Evolutionary conservation across 2,329 filamentous ascomycete genomes (phyloP), one percentile per base, ranked within the genome.

Genomic region (Aureobasidium uvarum): DNA sequence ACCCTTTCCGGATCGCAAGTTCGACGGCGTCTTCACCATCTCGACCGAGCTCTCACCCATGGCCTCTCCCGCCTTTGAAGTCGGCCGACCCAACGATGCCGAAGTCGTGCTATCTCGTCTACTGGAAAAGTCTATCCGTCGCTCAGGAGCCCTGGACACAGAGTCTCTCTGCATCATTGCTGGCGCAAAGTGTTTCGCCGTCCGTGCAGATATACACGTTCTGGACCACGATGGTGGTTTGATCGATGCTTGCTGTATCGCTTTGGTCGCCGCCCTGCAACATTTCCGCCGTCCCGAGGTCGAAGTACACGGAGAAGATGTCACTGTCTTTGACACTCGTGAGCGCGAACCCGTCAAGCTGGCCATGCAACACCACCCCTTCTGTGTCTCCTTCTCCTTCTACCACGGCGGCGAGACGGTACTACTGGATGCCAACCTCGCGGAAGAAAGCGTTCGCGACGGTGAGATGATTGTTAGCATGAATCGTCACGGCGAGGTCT

Each of bases 1-100:
- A 45, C 94, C 95, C 50, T 91, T 89, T 74, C 78, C 89, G 62
- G 94, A 98, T 78, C 89, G 94, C 69, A 94, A 93, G 67, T 96
- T 96, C 75, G 95, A 98, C 76, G 95, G 95, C 76, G 85, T 96
- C 77, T 98, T 98, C 81, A 92, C 88, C 71, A 97, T 98, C 74
- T 85, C 88, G 63, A 90, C 93, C 64, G 95, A 98, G 76, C 86
- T 99, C 72, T 92, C 90, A 68, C 92, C 94, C 56, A 96, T 98
- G 88, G 89, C 91, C 33, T 92, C 92, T 54, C 92, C 95, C 16
- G 88, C 90, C 39, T 96, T 96, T 78, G 93, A 97, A 77, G 86
- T 90, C 70, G 91, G 90, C 76, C 86, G 86, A 63, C 89, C 90
- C 55, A 93, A 89, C 68, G 90, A 96, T 72, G 85, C 89, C 65